Conservation (phyloP, 371 early-diverging fungal species). For the Capillidium rhysosporum region DNA sequence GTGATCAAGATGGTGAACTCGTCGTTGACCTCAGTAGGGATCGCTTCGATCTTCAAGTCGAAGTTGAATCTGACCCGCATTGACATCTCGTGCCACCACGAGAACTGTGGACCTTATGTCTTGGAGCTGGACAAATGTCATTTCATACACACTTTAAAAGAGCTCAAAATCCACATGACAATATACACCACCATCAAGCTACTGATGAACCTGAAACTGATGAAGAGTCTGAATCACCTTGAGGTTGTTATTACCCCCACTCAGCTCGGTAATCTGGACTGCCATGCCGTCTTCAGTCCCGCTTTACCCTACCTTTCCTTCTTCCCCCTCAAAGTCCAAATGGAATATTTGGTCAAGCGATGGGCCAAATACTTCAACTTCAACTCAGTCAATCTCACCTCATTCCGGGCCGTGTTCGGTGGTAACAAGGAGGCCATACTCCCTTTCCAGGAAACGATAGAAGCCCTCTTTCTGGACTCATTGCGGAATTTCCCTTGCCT, state of each 20-base stretch:
- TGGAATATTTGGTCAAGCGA: not conserved
- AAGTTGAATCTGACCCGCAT: not conserved
- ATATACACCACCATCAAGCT: not conserved
- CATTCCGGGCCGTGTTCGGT: not conserved
- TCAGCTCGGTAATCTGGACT: not conserved
- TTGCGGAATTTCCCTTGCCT: not conserved
- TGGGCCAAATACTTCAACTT: not conserved
- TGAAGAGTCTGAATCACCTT: not conserved
- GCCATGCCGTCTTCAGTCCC: not conserved
- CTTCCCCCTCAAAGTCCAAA: not conserved
- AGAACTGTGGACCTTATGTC: not conserved
- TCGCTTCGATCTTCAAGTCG: not conserved
- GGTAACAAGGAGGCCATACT: not conserved
- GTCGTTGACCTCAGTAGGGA: not conserved
- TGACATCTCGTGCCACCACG: not conserved
- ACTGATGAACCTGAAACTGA: not conserved
- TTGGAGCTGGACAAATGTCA: not conserved
- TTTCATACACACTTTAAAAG: not conserved
- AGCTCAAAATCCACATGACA: not conserved
- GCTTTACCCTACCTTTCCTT: conserved; percentile 1
- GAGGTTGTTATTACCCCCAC: not conserved
- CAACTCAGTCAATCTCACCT: not conserved
- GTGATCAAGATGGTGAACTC: not conserved
- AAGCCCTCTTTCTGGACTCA: not conserved
- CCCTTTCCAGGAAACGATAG: not conserved